Evolutionary conservation across 371 early-diverging fungal species (phyloP).

Genomic region (Rhizomucor pusillus): DNA sequence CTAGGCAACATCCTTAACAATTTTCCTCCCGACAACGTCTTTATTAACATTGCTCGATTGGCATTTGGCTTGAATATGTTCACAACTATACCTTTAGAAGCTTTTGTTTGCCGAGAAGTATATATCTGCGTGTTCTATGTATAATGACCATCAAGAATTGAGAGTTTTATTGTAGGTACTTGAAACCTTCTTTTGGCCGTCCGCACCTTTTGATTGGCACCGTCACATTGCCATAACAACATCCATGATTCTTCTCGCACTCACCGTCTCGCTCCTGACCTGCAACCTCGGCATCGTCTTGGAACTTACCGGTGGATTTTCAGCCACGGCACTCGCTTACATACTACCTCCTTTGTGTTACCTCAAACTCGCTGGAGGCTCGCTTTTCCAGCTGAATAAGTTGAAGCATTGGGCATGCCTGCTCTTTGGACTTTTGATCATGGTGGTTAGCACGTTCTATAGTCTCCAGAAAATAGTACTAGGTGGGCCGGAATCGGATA

Average conservation of each 20-base stretch:
- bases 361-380: slow-evolving; percentile 59
- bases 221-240: slow-evolving; percentile 68
- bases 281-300: slow-evolving; percentile 74
- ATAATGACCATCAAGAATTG: not conserved
- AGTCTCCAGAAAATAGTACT: slow-evolving; percentile 34
- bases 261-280: slow-evolving; percentile 62
- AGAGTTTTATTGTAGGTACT: slow-evolving; percentile 43
- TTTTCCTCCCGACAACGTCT: slow-evolving; percentile 65
- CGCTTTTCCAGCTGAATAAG: slow-evolving; percentile 48
- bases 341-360: slow-evolving; percentile 74
- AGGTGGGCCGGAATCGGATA: slow-evolving; percentile 2
- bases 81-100: slow-evolving; percentile 74
- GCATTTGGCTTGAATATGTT: slow-evolving; percentile 85
- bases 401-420: slow-evolving; percentile 62
- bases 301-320: slow-evolving; percentile 78
- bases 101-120: slow-evolving; percentile 80
- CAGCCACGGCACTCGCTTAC: slow-evolving; percentile 79
- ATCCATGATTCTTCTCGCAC: slow-evolving; percentile 46
- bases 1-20: slow-evolving; percentile 78
- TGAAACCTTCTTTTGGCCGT: slow-evolving; percentile 58
- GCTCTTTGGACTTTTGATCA: slow-evolving; percentile 62
- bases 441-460: slow-evolving; percentile 65
- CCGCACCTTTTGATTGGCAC: slow-evolving; percentile 39
- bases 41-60: slow-evolving; percentile 77
- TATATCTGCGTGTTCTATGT: not conserved